phyloP scores from a whole-genome alignment of 306 rosid genomes.

The Hippophae gyantsensis region DNA sequence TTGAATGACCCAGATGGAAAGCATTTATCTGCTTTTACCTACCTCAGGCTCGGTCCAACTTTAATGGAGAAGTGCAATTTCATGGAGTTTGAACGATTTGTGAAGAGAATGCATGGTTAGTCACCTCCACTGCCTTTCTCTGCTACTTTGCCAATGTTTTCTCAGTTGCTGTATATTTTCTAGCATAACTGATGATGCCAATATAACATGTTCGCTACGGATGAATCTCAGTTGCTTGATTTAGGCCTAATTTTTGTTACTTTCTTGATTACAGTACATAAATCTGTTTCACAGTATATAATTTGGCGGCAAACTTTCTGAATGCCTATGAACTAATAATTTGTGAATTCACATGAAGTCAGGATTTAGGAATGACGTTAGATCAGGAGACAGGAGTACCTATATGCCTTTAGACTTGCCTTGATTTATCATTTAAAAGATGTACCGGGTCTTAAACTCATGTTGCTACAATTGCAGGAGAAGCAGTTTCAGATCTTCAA shows the following conservation, averaged over 20 bases:
- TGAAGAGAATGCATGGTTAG: conserved; percentile 38
- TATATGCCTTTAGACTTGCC: background rate
- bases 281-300: background rate
- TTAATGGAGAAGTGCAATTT: conserved; percentile 29
- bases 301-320: no score
- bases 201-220: background rate
- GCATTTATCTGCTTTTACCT: conserved; percentile 38
- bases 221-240: background rate
- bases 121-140: background rate
- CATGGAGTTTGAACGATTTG: conserved; percentile 30
- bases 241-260: background rate
- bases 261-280: no score
- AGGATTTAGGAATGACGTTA: background rate
- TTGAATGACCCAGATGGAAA: conserved; percentile 35
- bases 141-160: background rate
- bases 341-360: background rate
- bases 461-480: conserved; percentile 17
- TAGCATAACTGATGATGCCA: background rate
- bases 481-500: conserved; percentile 15
- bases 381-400: background rate
- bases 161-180: background rate
- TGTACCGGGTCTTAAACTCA: background rate
- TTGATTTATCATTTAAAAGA: background rate
- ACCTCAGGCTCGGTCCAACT: conserved; percentile 32
- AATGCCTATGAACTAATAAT: background rate